Evolutionary conservation across 352 stramenopile genomes (phyloP).

Genomic region (Globisporangium alternatum): DNA sequence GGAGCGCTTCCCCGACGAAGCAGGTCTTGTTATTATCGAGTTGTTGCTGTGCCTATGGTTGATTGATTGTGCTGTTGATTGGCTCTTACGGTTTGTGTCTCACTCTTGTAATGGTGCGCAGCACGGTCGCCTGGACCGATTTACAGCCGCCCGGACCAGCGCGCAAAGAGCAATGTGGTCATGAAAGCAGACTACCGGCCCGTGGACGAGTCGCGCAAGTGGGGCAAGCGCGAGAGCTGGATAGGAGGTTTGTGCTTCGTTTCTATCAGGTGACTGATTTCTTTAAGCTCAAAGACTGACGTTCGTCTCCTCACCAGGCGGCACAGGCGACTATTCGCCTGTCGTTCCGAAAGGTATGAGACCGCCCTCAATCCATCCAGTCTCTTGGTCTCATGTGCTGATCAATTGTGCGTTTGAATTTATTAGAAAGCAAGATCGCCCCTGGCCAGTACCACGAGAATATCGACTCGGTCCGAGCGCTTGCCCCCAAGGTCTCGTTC

Average conservation of each 20-base stretch:
- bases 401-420: neutral
- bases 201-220: constrained; percentile 60
- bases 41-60: neutral
- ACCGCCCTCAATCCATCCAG: neutral
- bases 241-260: constrained; percentile 44
- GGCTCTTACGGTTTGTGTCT: neutral
- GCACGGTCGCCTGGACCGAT: constrained; percentile 72
- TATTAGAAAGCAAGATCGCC: constrained; percentile 49
- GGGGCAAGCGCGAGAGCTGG: constrained; percentile 81
- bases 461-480: constrained; percentile 54
- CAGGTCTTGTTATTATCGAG: constrained; percentile 25
- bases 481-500: constrained; percentile 71
- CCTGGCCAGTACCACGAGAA: constrained; percentile 72
- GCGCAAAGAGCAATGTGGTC: constrained; percentile 56
- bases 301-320: neutral
- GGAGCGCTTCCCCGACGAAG: constrained; percentile 68
- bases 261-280: neutral
- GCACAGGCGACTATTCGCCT: constrained; percentile 32
- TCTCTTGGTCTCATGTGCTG: neutral
- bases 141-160: constrained; percentile 58
- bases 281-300: neutral
- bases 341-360: constrained; percentile 53
- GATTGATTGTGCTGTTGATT: neutral
- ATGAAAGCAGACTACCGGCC: constrained; percentile 72
- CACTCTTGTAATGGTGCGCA: constrained; percentile 2